Evolutionary conservation across 371 early-diverging fungal species (phyloP), one percentile per base, ranked within the genome.

Genomic region (Parasitella parasitica): DNA sequence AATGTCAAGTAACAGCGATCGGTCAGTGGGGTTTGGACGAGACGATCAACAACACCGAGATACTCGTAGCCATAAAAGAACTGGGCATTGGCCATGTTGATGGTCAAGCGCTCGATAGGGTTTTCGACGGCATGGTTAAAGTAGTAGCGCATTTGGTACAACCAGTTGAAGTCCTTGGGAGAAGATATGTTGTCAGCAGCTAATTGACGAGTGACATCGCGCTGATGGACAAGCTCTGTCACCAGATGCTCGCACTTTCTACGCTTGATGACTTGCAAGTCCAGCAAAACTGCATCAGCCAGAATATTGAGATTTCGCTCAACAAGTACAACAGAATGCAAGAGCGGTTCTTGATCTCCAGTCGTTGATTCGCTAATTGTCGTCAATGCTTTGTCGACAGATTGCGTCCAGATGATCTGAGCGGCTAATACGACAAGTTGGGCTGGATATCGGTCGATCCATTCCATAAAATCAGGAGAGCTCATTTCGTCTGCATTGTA

Each of bases 51-150:
- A 4, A 98, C 91, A 50, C 98, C 99, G 59, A 97, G 89, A 70
- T 98, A 99, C 77, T 99, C 99, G 63, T 90, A 99, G 0, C 98
- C 98, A 66, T 99, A 99, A 30, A 79, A 77, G 86, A 98, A 97
- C 24, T 84, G 73, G 12, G 98, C 96, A 68, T 97, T 93, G 18
- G 97, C 98, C 94, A 99, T 95, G 39, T 81, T 77, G 67, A 98
- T 91, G 0, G 75, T 75, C 28, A 98, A 80, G 30, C 91, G 79
- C 50, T 86, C 77, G 38, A 93, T 69, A n/a, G 91, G 90, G 49
- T 93, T 85, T 18, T 84, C 83, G 13, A 73, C 76, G 4, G 77
- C 71, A 9, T 78, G 54, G 56, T 89, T 84, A 66, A 91, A 92
- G 80, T 97, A 97, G 81, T 90, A 98, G 22, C 99, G 90, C 98